phyloP scores from a whole-genome alignment of 2,329 filamentous ascomycete genomes.

The Colletotrichum cordylinicola region DNA sequence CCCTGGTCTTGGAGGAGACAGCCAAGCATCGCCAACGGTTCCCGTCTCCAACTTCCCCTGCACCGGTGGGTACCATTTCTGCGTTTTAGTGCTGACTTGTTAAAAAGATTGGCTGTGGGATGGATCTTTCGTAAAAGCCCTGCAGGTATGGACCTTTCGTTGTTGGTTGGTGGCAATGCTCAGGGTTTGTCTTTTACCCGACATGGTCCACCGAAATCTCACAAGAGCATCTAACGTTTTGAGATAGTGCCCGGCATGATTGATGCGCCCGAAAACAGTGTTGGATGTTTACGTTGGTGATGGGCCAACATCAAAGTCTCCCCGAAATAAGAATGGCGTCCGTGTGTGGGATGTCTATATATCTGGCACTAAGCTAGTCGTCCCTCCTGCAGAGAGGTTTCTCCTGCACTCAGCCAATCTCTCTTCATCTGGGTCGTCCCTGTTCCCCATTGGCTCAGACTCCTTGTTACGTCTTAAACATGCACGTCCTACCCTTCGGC shows the following conservation, averaged over 20 bases:
- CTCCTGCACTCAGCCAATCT: constrained; percentile 12
- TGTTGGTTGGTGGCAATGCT: not conserved
- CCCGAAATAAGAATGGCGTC: not conserved
- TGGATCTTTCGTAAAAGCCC: not conserved
- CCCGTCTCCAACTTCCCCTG: not conserved
- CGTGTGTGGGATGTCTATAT: not conserved
- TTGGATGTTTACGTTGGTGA: not conserved
- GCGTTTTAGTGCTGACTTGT: not conserved
- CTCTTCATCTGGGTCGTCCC: constrained; percentile 42
- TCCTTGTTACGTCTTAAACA: not conserved
- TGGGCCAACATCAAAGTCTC: not conserved
- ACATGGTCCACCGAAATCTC: not conserved
- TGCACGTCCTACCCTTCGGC: constrained; percentile 1
- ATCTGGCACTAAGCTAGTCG: not conserved
- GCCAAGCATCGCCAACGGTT: not conserved
- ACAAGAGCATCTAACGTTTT: not conserved
- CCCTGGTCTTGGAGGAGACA: not conserved
- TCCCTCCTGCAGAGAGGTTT: not conserved
- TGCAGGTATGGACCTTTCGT: not conserved
- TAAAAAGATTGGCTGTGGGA: not conserved
- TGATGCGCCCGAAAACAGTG: not conserved
- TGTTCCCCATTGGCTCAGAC: not conserved
- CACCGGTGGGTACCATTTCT: not conserved
- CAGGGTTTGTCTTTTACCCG: not conserved
- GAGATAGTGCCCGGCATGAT: not conserved